Conservation (phyloP, 2,329 filamentous ascomycete genomes). For the Fusarium tanahbumbuense region DNA sequence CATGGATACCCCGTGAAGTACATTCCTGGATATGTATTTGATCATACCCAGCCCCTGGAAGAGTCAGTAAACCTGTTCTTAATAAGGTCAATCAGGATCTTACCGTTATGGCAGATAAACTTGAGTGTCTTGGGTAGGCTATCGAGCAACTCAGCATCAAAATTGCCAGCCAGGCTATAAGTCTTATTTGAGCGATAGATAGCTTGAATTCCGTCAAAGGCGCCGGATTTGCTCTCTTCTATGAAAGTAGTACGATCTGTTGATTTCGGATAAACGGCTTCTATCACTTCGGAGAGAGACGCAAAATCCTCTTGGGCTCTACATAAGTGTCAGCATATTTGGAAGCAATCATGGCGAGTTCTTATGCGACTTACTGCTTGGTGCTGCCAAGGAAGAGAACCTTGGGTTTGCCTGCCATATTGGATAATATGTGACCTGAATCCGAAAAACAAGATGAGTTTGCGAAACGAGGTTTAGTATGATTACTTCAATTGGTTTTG, state of each 20-base stretch:
- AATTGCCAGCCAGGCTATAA: conserved; percentile 70
- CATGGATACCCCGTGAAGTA: conserved; percentile 71
- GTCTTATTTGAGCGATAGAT: conserved; percentile 79
- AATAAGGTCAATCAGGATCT: background rate
- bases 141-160: conserved; percentile 77
- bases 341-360: background rate
- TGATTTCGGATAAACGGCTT: conserved; percentile 72
- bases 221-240: conserved; percentile 72
- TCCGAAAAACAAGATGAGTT: background rate
- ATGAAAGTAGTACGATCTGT: conserved; percentile 75
- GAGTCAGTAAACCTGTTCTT: background rate
- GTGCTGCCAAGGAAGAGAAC: conserved; percentile 56
- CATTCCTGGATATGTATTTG: conserved; percentile 81
- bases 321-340: background rate
- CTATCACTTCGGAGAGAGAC: conserved; percentile 69
- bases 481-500: background rate
- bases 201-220: conserved; percentile 72
- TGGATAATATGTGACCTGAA: background rate
- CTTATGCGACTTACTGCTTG: conserved; percentile 51
- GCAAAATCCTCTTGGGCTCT: conserved; percentile 64
- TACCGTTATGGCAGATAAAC: conserved; percentile 72
- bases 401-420: conserved; percentile 49
- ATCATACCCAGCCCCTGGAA: conserved; percentile 84
- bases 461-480: background rate
- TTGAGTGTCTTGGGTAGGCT: conserved; percentile 64